phyloP scores from a whole-genome alignment of 2,329 filamentous ascomycete genomes.

The Didymella glomerata region DNA sequence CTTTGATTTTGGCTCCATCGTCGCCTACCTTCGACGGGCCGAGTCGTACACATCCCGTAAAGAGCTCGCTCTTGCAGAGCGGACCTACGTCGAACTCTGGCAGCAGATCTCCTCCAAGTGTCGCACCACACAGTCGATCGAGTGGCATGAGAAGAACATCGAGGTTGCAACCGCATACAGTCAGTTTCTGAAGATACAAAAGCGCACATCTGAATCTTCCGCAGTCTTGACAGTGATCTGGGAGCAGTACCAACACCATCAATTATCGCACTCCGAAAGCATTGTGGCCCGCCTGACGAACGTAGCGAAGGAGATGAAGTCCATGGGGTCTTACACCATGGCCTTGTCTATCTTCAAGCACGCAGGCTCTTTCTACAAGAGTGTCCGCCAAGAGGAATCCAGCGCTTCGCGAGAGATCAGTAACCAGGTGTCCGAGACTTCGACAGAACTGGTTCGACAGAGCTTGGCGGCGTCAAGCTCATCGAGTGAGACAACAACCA shows the following conservation, averaged over 20 bases:
- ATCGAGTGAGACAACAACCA: constrained; percentile 48
- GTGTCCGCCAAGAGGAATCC: constrained; percentile 47
- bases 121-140: constrained; percentile 52
- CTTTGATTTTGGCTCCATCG: constrained; percentile 48
- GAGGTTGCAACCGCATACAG: constrained; percentile 58
- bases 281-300: constrained; percentile 47
- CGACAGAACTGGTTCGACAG: constrained; percentile 55
- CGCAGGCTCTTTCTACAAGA: constrained; percentile 47
- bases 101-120: constrained; percentile 59
- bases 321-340: constrained; percentile 54
- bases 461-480: constrained; percentile 40
- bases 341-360: constrained; percentile 61
- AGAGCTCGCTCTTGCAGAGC: constrained; percentile 52
- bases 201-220: constrained; percentile 56
- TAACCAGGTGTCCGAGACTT: constrained; percentile 51
- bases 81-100: constrained; percentile 61
- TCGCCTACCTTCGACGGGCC: constrained; percentile 51
- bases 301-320: constrained; percentile 58
- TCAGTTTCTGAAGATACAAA: constrained; percentile 57
- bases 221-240: constrained; percentile 58
- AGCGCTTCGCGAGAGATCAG: constrained; percentile 55
- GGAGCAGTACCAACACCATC: constrained; percentile 60
- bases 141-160: constrained; percentile 60
- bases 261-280: constrained; percentile 52
- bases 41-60: constrained; percentile 48